Percentiles rank a stretch among this genome's conserved stretches.
Evolutionary conservation across 164 flowering plant genomes (phyloP).

Genomic region (Tetrastigma voinierianum): DNA sequence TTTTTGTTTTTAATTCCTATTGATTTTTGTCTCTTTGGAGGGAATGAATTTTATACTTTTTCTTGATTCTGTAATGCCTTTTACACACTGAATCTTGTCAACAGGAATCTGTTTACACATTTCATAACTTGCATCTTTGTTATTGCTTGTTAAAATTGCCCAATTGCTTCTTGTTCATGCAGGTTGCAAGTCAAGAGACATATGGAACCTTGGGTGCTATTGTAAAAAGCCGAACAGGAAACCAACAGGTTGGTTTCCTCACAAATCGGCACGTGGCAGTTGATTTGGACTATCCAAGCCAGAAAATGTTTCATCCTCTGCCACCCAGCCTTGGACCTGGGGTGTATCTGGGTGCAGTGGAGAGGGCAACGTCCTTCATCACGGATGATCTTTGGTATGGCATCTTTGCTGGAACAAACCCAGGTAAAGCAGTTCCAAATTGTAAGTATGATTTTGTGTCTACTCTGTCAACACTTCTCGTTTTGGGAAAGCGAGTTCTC

Average conservation of each 20-base stretch:
- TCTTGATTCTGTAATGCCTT: neutral
- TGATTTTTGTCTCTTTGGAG: neutral
- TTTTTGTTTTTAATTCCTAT: too few relatives aligned
- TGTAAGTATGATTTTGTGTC: neutral
- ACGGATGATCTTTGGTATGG: slow-evolving; percentile 99
- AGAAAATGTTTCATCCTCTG: slow-evolving; percentile 99
- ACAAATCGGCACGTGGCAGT: slow-evolving; percentile 98
- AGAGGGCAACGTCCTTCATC: slow-evolving; percentile 97
- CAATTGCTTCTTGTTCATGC: slow-evolving; percentile 12
- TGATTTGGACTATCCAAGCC: slow-evolving; percentile 92
- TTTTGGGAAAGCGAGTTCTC: neutral
- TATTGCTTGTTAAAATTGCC: slow-evolving; percentile 5
- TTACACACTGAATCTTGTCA: neutral
- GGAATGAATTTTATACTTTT: neutral
- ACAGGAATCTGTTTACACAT: neutral
- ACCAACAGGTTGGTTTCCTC: slow-evolving; percentile 87
- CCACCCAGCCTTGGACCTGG: slow-evolving; percentile 99
- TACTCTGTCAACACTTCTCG: neutral
- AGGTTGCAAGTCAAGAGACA: slow-evolving; percentile 99
- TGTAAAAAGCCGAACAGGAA: slow-evolving; percentile 94
- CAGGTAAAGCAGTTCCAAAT: slow-evolving; percentile 60
- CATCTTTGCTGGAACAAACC: slow-evolving; percentile 93
- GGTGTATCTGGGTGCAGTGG: slow-evolving; percentile 95
- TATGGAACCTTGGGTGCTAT: slow-evolving; percentile 98
- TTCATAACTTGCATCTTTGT: neutral